Percentiles rank a stretch among this genome's conserved stretches.
Evolutionary conservation across 345 rosid genomes (phyloP).

Genomic region (Eucalyptus polybractea): DNA sequence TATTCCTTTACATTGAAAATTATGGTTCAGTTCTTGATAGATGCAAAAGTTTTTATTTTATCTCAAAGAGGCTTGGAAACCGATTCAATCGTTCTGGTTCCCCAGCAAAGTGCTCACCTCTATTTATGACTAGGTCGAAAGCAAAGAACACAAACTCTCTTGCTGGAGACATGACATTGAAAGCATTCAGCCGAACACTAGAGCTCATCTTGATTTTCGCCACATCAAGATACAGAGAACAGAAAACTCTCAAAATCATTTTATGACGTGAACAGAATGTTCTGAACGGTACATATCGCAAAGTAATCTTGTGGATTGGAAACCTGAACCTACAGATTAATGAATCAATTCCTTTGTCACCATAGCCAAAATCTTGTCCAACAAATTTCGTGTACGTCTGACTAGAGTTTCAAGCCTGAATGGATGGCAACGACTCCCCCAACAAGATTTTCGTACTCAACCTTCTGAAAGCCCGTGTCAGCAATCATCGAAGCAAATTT

Average conservation of each 20-base stretch:
- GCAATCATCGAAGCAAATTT: constrained; percentile 81
- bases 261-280: background rate
- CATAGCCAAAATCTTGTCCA: background rate
- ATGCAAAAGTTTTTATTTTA: background rate
- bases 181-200: background rate
- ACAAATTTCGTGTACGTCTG: background rate
- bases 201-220: background rate
- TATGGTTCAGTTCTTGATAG: background rate
- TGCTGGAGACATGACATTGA: background rate
- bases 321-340: background rate
- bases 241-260: background rate
- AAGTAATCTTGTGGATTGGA: background rate
- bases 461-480: constrained; percentile 87
- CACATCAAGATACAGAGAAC: background rate
- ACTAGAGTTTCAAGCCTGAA: constrained; percentile 59
- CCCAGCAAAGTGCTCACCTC: background rate
- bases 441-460: constrained; percentile 89
- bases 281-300: background rate
- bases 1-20: background rate
- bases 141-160: background rate
- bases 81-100: background rate
- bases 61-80: background rate
- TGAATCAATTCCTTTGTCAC: background rate
- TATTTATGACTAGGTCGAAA: background rate
- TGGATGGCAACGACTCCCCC: constrained; percentile 95